Conservation (phyloP, 495 filamentous ascomycete species). For the Physcia stellaris region DNA sequence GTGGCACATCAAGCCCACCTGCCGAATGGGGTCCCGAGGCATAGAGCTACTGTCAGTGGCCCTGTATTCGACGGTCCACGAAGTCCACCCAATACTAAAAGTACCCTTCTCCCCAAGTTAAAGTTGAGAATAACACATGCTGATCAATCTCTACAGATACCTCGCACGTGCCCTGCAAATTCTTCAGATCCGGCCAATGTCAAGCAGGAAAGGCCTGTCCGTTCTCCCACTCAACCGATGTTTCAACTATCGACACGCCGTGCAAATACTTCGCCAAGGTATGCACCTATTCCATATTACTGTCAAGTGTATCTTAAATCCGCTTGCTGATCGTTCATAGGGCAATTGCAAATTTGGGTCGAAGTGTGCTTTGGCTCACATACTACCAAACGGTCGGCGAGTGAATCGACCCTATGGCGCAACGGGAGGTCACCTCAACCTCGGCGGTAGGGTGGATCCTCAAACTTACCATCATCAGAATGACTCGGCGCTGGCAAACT, state of each 20-base stretch:
- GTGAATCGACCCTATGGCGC: conserved; percentile 53
- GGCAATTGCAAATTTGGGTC: conserved; percentile 98
- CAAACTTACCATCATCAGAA: conserved; percentile 44
- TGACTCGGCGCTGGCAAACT: conserved; percentile 74
- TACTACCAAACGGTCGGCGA: conserved; percentile 82
- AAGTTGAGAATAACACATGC: conserved; percentile 9
- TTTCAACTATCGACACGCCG: conserved; percentile 63
- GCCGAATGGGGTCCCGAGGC: conserved; percentile 14
- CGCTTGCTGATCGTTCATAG: conserved; percentile 27
- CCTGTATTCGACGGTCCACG: conserved; percentile 50
- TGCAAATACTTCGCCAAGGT: conserved; percentile 99
- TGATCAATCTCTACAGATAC: conserved; percentile 49
- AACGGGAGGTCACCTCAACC: conserved; percentile 43
- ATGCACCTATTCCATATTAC: too few relatives aligned
- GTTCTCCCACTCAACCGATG: conserved; percentile 81
- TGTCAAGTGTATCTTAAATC: neutral
- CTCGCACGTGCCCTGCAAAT: conserved; percentile 97
- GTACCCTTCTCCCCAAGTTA: conserved; percentile 34
- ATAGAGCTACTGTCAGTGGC: conserved; percentile 22
- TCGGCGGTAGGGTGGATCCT: conserved; percentile 61
- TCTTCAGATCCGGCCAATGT: conserved; percentile 90
- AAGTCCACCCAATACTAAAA: conserved; percentile 73
- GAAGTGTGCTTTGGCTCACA: conserved; percentile 92
- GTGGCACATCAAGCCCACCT: conserved; percentile 10
- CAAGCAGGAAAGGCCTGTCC: conserved; percentile 93